Base-by-base conservation (phyloP, 495 filamentous ascomycete genomes). In the Penicillium malachiteum region DNA sequence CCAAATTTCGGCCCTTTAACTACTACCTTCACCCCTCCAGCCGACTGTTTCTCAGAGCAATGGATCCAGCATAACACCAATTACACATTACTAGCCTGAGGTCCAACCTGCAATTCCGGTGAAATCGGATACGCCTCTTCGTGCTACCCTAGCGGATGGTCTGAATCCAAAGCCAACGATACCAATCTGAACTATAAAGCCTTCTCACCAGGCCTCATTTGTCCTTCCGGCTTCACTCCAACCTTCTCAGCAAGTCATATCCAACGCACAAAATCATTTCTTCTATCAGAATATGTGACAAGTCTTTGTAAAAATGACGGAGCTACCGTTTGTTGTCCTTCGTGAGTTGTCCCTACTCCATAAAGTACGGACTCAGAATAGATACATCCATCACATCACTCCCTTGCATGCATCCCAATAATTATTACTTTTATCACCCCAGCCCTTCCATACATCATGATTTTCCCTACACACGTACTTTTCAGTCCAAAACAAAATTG, bases 1-100 rank as follows among this genome's bases (percentile, higher is more conserved):
- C 26, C 41, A 31, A 54, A 60, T 49, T 59, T 59, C 39, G 56
- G 56, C 14, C 51, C 56, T 41, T 41, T 59, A 5, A 59, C 51
- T 8, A 59, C 47, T 26, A 46, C 44, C 3, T 59, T 54, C 35
- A 35, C 34, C 7, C 38, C 56, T 0, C 51, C 46, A 12, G 12
- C 39, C 1, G 41, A 41, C 21, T 59, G 56, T 47, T 41, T 41
- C 6, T 39, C 18, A 7, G 51, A 50, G 13, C n/a, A 40, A 59
- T 59, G 51, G 56, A 39, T 59, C 14, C 16, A n/a, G n/a, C 56
- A 52, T 14, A 45, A 54, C 3, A 12, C 46, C 6, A 30, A 42
- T 26, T 14, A 33, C 12, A 54, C 56, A 0, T 1, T 45, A 2
- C 51, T 59, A 9, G 46, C 43, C 1, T 59, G 56, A 50, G 56